phyloP scores from a whole-genome alignment of 345 rosid species.

The Bruguiera sexangula region DNA sequence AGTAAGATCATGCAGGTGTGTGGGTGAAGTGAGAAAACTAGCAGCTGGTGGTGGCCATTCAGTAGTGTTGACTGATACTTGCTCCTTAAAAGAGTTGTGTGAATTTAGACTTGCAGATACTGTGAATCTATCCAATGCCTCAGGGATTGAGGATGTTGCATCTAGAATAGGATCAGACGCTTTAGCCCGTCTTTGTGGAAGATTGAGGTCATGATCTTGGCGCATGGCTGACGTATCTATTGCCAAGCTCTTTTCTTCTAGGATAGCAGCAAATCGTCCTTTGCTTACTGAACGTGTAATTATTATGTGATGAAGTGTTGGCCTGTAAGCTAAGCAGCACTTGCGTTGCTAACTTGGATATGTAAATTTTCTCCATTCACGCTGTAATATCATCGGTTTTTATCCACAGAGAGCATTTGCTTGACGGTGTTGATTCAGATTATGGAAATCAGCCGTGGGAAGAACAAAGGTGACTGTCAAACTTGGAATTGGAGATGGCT shows the following conservation, averaged over 20 bases:
- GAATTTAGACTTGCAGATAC: conserved; percentile 85
- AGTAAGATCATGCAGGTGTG: conserved; percentile 56
- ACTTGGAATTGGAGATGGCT: conserved; percentile 7
- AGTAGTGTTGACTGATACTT: conserved; percentile 90
- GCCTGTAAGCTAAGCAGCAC: background rate
- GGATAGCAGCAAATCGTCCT: background rate
- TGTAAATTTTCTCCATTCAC: background rate
- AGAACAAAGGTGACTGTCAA: conserved; percentile 2
- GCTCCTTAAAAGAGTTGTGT: conserved; percentile 86
- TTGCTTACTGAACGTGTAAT: background rate
- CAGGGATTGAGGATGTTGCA: conserved; percentile 78
- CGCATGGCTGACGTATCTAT: background rate
- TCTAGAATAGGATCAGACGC: conserved; percentile 78
- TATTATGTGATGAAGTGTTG: background rate
- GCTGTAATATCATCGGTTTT: conserved; percentile 1
- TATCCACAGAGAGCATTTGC: conserved; percentile 64
- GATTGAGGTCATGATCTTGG: conserved; percentile 54
- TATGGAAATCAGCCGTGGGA: conserved; percentile 33
- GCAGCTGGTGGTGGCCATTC: conserved; percentile 99
- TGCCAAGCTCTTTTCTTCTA: background rate
- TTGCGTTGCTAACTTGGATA: no score
- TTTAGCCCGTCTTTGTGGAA: conserved; percentile 87
- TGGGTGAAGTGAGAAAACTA: conserved; percentile 82
- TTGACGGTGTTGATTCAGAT: conserved; percentile 37
- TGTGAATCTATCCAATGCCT: conserved; percentile 66